phyloP scores from a whole-genome alignment of 768 basidiomycete species.

The Floccularia luteovirens region DNA sequence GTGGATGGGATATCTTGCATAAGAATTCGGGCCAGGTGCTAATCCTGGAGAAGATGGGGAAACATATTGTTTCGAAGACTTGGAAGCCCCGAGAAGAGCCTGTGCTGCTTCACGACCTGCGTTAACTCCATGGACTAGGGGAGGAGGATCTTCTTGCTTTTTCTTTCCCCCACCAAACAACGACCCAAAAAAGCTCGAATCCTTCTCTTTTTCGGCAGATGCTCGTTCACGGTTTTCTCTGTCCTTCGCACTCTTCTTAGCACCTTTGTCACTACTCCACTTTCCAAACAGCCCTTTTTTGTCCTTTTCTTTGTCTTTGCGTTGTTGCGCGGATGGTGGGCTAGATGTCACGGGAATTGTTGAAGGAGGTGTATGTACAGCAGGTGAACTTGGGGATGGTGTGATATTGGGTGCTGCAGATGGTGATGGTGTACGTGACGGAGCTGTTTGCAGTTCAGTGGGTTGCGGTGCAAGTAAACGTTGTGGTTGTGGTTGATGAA shows the following conservation, averaged over 20 bases:
- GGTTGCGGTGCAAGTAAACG: conserved; percentile 36
- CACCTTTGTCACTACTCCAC: conserved; percentile 60
- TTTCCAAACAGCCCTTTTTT: conserved; percentile 63
- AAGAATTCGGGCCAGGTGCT: conserved; percentile 32
- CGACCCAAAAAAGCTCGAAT: conserved; percentile 86
- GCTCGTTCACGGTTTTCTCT: conserved; percentile 35
- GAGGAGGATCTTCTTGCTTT: conserved; percentile 47
- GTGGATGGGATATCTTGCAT: conserved; percentile 91
- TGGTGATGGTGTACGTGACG: conserved; percentile 56
- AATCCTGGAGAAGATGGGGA: conserved; percentile 57
- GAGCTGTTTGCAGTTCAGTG: conserved; percentile 20
- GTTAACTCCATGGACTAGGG: conserved; percentile 24
- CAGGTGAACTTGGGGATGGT: conserved; percentile 14
- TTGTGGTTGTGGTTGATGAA: conserved; percentile 67
- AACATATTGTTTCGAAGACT: conserved; percentile 61
- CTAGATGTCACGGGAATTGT: conserved; percentile 20
- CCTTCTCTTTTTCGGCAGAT: conserved; percentile 58
- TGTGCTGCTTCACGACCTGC: conserved; percentile 82
- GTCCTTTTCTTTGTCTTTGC: conserved; percentile 64
- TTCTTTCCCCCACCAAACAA: conserved; percentile 89
- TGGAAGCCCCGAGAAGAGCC: conserved; percentile 78
- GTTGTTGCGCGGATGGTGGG: conserved; percentile 30
- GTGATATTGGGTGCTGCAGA: conserved; percentile 13
- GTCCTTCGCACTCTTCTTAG: conserved; percentile 42
- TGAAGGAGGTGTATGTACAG: conserved; percentile 18